Conservation (phyloP, 2,329 filamentous ascomycete species). For the Diaporthe amygdali region DNA sequence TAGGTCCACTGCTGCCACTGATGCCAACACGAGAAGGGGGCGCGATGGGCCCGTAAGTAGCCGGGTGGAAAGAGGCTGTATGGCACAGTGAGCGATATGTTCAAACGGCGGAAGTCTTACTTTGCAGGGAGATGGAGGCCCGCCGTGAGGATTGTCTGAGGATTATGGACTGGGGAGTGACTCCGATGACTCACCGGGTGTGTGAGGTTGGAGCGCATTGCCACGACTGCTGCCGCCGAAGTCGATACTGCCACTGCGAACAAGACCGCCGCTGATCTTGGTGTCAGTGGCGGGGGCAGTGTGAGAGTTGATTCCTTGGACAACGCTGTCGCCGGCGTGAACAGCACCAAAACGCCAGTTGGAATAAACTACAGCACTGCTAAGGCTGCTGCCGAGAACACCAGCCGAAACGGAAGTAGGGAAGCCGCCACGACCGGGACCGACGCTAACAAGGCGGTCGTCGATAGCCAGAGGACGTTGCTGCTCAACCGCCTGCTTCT, state of each 20-base stretch:
- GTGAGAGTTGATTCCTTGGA: neutral
- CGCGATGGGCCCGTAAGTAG: conserved; percentile 18
- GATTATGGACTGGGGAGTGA: neutral
- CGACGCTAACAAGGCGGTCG: neutral
- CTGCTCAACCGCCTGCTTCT: conserved; percentile 56
- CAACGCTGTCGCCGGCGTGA: neutral
- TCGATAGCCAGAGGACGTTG: conserved; percentile 14
- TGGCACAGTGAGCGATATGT: neutral
- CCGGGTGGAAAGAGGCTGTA: conserved; percentile 3
- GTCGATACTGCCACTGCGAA: neutral
- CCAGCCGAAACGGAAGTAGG: too few relatives aligned
- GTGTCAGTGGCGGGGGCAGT: neutral
- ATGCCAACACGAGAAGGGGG: neutral
- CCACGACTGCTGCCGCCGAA: neutral
- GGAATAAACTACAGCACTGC: neutral
- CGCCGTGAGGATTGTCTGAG: too few relatives aligned
- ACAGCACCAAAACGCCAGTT: neutral
- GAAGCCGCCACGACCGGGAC: neutral
- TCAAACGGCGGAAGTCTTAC: too few relatives aligned
- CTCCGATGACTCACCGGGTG: neutral
- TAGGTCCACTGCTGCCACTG: neutral
- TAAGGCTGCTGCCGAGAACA: neutral
- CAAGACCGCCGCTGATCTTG: neutral
- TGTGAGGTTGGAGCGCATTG: neutral
- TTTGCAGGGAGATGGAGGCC: neutral